Evolutionary conservation across 2,329 filamentous ascomycete genomes (phyloP).

Genomic region (Sphaceloma murrayae): DNA sequence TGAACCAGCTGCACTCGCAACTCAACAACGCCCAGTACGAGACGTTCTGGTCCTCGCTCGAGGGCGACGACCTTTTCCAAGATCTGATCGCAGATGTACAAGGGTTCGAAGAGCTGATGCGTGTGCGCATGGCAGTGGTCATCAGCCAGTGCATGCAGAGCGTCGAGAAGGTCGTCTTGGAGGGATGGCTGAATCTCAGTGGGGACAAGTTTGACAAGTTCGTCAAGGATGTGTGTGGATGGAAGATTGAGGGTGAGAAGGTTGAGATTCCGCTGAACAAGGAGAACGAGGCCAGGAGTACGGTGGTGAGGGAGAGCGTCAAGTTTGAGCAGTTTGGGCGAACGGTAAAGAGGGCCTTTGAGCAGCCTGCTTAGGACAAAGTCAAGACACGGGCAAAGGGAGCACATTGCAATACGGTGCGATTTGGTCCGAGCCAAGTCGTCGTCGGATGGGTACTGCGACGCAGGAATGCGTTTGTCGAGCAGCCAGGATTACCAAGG

Average conservation of each 20-base stretch:
- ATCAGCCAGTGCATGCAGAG: conserved; percentile 79
- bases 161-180: conserved; percentile 44
- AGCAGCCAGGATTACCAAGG: no score
- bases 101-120: conserved; percentile 90
- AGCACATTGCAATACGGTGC: no score
- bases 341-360: conserved; percentile 75
- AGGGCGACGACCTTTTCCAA: conserved; percentile 90
- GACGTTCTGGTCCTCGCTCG: conserved; percentile 84
- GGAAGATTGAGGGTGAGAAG: conserved; percentile 59
- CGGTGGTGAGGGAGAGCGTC: conserved; percentile 90
- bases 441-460: no score
- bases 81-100: conserved; percentile 89
- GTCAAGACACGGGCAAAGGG: no score
- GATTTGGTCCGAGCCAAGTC: no score
- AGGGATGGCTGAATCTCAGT: conserved; percentile 41
- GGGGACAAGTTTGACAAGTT: conserved; percentile 42
- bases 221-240: conserved; percentile 56
- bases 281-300: conserved; percentile 94
- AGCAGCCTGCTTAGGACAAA: conserved; percentile 58
- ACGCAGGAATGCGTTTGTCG: no score
- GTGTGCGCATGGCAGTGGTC: conserved; percentile 78
- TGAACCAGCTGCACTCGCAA: conserved; percentile 71
- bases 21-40: conserved; percentile 86
- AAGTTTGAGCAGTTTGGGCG: conserved; percentile 77
- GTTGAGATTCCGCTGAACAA: conserved; percentile 83